Evolutionary conservation across 108 stramenopile genomes (phyloP), one percentile per base, ranked within the genome.

Genomic region (Pseudonitzschia multiseries): DNA sequence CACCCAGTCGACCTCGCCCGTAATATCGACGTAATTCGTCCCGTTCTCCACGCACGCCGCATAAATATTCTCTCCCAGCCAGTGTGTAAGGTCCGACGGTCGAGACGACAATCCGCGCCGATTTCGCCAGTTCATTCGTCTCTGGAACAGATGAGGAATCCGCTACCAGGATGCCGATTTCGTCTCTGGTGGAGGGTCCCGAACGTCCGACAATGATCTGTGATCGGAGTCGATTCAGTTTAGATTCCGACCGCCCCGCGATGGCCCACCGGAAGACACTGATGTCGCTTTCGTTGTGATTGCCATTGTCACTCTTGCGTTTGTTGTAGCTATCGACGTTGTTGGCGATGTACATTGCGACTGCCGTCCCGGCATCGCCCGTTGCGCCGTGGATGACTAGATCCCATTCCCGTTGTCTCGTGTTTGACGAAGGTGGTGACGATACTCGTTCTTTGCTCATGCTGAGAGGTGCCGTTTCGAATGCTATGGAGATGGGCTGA

Each of bases 1-100:
- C 46, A 82, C 93, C 96, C 96, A 98, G 12, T 70, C 42, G 8
- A 87, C 81, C 80, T 99, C 97, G 8, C 97, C 96, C 1, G 97
- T 98, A 57, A 97, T 91, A 76, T 99, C 99, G 12, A 79, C 81
- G 78, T 94, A 97, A 79, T 96, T 83, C 14, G 93, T 84, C 20
- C 97, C 97, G 62, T 67, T 36, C 57, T 78, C 52, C 9, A 83
- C 96, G 71, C 97, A 97, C 8, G 86, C 87, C 4, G 75, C 77
- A 20, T 98, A 96, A 24, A 98, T 73, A 43, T 69, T 68, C 8
- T 69, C 68, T 20, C 94, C 93, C 73, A 93, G 96, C 41, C 61
- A n/a, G 72, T n/a, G 44, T 56, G 66, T 91, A 99, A 1, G 98
- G 98, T 12, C 98, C 98, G 15, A 89, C 97, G 42, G 85, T 76